Conservation (phyloP, 2,329 filamentous ascomycete genomes). For the Drechslerella coelobrocha region DNA sequence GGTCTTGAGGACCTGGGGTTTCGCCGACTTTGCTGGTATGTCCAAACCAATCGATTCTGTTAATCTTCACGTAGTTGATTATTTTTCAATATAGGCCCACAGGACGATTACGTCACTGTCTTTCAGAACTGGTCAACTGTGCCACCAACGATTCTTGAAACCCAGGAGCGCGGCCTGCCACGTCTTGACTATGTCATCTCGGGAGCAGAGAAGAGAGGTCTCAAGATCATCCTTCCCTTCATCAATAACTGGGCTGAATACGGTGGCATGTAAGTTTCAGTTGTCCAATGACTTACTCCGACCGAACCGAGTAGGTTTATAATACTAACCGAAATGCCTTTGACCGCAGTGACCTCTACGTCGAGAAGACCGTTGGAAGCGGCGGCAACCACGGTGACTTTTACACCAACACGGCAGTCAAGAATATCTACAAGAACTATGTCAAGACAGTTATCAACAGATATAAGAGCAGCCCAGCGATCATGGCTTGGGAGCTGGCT, state of each 20-base stretch:
- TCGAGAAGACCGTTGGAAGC: constrained; percentile 62
- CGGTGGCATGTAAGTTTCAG: constrained; percentile 69
- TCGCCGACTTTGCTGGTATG: constrained; percentile 63
- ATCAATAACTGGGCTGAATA: constrained; percentile 76
- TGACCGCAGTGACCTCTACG: constrained; percentile 35
- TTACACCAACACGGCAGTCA: constrained; percentile 65
- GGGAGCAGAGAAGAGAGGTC: constrained; percentile 66
- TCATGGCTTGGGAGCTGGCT: constrained; percentile 72
- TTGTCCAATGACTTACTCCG: constrained; percentile 53
- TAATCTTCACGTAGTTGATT: too few relatives aligned
- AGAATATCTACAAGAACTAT: constrained; percentile 69
- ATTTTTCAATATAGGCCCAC: constrained; percentile 30
- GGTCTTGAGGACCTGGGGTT: constrained; percentile 69
- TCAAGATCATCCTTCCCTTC: constrained; percentile 71
- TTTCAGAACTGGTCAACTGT: constrained; percentile 49
- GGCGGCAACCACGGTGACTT: constrained; percentile 62
- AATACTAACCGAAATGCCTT: background rate
- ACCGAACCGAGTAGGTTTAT: too few relatives aligned
- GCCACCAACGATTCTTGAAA: constrained; percentile 37
- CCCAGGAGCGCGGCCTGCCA: constrained; percentile 61
- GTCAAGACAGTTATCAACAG: constrained; percentile 67
- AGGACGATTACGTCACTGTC: constrained; percentile 47
- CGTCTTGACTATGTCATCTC: constrained; percentile 70
- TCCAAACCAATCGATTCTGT: too few relatives aligned
- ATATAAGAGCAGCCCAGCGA: constrained; percentile 66